A percentile compares a stretch with the other conserved stretches of the same genome.
Evolutionary conservation across 257 asterid species (phyloP).

Genomic region (Voacanga thouarsii): DNA sequence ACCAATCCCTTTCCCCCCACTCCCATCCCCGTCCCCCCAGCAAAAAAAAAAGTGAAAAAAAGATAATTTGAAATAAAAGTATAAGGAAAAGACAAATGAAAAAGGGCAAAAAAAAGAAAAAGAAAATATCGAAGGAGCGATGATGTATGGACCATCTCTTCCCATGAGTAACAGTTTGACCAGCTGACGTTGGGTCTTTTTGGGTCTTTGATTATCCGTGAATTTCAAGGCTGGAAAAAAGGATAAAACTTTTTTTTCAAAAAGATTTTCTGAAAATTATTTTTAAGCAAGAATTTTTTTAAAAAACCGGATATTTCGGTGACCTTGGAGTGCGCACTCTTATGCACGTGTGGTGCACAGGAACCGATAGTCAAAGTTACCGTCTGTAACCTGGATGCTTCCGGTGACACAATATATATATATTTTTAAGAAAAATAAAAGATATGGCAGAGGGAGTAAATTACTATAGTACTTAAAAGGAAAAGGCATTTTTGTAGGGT

Average conservation of each 20-base stretch:
- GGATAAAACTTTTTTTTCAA: no score
- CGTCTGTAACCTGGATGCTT: constrained; percentile 24
- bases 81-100: constrained; percentile 1
- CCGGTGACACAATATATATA: constrained; percentile 2
- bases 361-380: constrained; percentile 28
- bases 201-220: constrained; percentile 20
- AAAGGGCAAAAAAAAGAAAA: background rate
- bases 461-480: background rate
- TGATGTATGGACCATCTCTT: background rate
- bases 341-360: constrained; percentile 42
- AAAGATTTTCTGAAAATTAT: no score
- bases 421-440: background rate
- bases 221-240: constrained; percentile 2
- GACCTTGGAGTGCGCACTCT: constrained; percentile 27
- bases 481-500: constrained; percentile 14
- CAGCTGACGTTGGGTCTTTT: constrained; percentile 6
- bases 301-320: constrained; percentile 29
- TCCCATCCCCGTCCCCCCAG: background rate
- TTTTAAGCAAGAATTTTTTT: background rate
- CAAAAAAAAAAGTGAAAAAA: no score
- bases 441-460: background rate
- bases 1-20: background rate
- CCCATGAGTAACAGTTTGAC: constrained; percentile 10
- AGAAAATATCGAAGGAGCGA: background rate
- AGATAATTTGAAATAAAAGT: background rate